Percentiles rank a stretch among this genome's conserved stretches.
Conservation (phyloP, 768 basidiomycete species). For the Fomitopsis serialis region DNA sequence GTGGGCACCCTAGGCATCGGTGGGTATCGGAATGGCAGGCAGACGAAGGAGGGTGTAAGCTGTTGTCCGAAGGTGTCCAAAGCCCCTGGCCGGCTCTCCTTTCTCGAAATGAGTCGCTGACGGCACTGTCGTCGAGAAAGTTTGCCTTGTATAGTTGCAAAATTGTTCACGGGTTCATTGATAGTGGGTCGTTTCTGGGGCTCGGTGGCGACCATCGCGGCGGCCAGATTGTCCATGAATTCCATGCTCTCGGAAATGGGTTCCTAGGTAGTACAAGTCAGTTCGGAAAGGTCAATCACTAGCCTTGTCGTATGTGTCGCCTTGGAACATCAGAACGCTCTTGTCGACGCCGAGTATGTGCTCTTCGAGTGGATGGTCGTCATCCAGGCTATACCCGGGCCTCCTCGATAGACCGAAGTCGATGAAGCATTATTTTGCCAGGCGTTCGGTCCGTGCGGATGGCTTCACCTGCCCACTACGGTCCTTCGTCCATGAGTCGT, state of each 20-base stretch:
- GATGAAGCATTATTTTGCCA: constrained; percentile 21
- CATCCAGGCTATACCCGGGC: constrained; percentile 20
- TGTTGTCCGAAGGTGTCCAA: too few species aligned
- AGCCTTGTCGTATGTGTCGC: not conserved
- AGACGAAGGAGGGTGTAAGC: too few species aligned
- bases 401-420: constrained; percentile 17
- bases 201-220: not conserved
- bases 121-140: too few species aligned
- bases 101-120: too few species aligned
- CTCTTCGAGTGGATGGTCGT: not conserved
- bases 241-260: constrained; percentile 7
- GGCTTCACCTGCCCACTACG: constrained; percentile 18
- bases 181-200: constrained; percentile 3
- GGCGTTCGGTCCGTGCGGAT: constrained; percentile 16
- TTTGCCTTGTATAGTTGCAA: too few species aligned
- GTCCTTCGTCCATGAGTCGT: not conserved
- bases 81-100: too few species aligned
- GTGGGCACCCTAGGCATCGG: too few species aligned
- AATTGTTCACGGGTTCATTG: too few species aligned
- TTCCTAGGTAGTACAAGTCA: constrained; percentile 14
- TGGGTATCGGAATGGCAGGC: too few species aligned
- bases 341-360: constrained; percentile 10
- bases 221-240: constrained; percentile 2
- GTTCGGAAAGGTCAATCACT: constrained; percentile 20
- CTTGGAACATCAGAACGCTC: constrained; percentile 13